Base-by-base conservation (phyloP, 2,329 filamentous ascomycete species). In the Beauveria australis region DNA sequence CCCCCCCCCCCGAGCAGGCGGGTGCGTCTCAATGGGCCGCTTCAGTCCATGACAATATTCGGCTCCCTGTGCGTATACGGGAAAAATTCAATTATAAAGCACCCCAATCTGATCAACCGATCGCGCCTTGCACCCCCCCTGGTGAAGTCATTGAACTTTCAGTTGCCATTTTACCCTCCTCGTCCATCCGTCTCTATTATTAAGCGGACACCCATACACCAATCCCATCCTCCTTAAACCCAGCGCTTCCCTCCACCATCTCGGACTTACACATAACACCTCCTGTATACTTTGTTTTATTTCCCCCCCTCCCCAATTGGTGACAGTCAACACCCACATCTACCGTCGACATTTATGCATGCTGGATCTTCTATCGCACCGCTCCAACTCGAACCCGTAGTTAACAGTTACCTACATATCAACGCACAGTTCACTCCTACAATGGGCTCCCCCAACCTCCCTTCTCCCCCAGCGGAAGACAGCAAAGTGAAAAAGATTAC, bases 381-480 rank as follows among this genome's bases (percentile, higher is more conserved):
- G 8, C 8, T 53, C n/a, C 24, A 46, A 33, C 19, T 8, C 40
- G 22, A 30, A 19, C 26, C 14, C 28, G 37, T 33, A 24, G 24
- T 24, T 24, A 48, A 44, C 47, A n/a, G 16, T n/a, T 37, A 62
- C 19, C 19, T 33, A 49, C 47, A 28, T 30, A 47, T 22, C 26
- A 41, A 19, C 48, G 5, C 60, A 18, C 22, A 18, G 37, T 43
- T 19, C 26, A 52, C 65, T 19, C 19, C 40, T 26, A 74, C 71
- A 70, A 83, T 83, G 81, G 79, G 78, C 69, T 69, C 71, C 61
- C 66, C 72, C 63, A 75, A 72, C 65, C 73, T 82, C 66, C 81
- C 81, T 33, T 82, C 81, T 60, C 80, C 81, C 65, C 80, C 81
- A 16, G 75, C 76, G 58, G 81, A 81, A 71, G 78, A 79, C 6